Evolutionary conservation across 2,329 filamentous ascomycete genomes (phyloP).

Genomic region (Colletotrichum brevisporum): DNA sequence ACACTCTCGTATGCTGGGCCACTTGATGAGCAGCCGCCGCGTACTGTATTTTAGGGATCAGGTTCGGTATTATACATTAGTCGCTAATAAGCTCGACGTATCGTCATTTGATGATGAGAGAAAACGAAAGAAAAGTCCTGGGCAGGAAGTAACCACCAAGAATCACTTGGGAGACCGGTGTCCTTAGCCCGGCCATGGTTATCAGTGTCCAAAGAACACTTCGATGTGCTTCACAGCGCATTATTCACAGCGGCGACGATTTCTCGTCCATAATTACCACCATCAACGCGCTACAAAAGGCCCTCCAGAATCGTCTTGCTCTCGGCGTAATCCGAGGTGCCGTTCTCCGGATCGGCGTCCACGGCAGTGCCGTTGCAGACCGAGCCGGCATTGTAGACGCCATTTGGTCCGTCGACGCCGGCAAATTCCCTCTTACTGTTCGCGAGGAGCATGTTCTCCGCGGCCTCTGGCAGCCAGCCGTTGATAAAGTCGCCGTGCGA

Average conservation of each 20-base stretch:
- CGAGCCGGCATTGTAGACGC: slow-evolving; percentile 4
- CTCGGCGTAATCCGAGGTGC: slow-evolving; percentile 53
- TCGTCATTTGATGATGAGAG: slow-evolving; percentile 42
- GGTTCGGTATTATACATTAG: neutral
- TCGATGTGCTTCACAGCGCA: no score
- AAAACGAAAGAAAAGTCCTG: slow-evolving; percentile 1
- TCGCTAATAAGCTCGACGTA: neutral
- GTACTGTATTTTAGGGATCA: neutral
- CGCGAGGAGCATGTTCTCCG: slow-evolving; percentile 55
- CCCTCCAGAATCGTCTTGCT: no score
- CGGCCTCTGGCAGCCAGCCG: slow-evolving; percentile 58
- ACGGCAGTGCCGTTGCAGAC: slow-evolving; percentile 47
- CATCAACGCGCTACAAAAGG: no score
- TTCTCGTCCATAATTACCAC: no score
- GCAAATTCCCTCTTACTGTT: neutral
- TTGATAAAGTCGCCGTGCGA: slow-evolving; percentile 64
- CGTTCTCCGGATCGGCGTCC: slow-evolving; percentile 57
- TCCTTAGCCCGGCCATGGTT: no score
- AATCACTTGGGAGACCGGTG: no score
- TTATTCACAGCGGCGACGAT: no score
- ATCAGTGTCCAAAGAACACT: no score
- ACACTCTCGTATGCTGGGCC: neutral
- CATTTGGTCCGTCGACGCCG: neutral
- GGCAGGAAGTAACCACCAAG: no score
- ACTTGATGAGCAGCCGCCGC: neutral